Evolutionary conservation across 805 yeast species (phyloP), one percentile per base, ranked within the genome.

Genomic region (Hanseniaspora thailandica): DNA sequence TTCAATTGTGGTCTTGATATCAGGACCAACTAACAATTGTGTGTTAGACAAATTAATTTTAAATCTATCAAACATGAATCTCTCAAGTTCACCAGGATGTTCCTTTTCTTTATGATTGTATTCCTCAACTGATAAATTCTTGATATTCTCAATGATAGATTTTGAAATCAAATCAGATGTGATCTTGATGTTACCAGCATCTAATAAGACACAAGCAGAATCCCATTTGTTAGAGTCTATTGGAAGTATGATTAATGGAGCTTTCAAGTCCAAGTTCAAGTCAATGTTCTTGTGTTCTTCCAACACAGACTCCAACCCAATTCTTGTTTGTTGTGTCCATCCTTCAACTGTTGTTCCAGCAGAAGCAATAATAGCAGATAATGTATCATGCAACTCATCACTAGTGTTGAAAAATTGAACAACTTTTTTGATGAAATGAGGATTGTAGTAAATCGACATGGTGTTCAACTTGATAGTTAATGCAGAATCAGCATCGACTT

Each of bases 271-370:
- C 57, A 93, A 75, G 61, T 85, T 80, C 25, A 88, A 77, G 62
- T 88, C 82, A 55, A 88, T 68, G 0, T 97, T 90, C 63, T 88
- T 89, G 68, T 93, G 99, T 61, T 90, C 96, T 57, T 88, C 95
- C 59, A 94, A 73, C 0, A 96, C 93, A 59, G 93, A 88, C 67
- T 90, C 95, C 20, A 93, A 73, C 0, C 97, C 97, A 57, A 93
- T 75, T 61, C 96, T 73, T 0, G 97, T 93, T 63, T 88, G 96
- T 25, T 81, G 73, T 0, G 97, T 82, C 57, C 93, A 72, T 1
- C 94, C 97, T 62, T 88, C 96, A 55, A 93, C 84, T 0, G 96
- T 89, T 0, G 89, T 86, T 57, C 89, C 96, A 0, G 99, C 98
- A 1, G 96, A 97, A 65, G 79, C 82, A 78, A 93, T 78, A 25